Evolutionary conservation across 1,139 yeast genomes (phyloP).

Genomic region (Candida tetrigidarum): DNA sequence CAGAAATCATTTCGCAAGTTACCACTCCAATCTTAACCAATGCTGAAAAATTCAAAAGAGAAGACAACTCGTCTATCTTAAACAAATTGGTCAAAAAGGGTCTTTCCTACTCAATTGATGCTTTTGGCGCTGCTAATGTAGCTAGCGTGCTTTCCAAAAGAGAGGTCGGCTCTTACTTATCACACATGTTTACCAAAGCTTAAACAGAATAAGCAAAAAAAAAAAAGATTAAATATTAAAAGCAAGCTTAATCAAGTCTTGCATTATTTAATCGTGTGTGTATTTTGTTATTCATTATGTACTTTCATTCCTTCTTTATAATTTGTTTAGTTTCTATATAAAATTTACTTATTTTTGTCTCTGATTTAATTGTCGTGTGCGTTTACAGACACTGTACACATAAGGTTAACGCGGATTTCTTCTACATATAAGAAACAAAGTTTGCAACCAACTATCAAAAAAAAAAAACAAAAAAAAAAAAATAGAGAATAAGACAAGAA

Average conservation of each 20-base stretch:
- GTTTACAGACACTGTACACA: too few species aligned
- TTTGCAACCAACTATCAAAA: slow-evolving; percentile 9
- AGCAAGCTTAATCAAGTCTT: slow-evolving; percentile 7
- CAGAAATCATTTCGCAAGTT: neutral
- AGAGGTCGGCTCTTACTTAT: slow-evolving; percentile 1
- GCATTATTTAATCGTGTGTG: neutral
- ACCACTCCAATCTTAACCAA: neutral
- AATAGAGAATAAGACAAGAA: neutral
- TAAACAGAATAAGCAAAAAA: too few species aligned
- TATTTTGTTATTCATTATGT: neutral
- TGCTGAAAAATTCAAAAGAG: slow-evolving; percentile 5
- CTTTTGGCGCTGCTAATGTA: slow-evolving; percentile 5
- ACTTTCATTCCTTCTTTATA: neutral
- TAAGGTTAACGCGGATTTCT: neutral
- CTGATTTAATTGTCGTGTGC: neutral
- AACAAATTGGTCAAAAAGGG: slow-evolving; percentile 5
- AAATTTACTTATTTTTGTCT: neutral
- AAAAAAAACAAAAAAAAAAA: slow-evolving; percentile 1
- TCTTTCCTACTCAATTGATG: neutral
- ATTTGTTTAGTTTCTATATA: neutral
- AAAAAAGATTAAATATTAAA: neutral
- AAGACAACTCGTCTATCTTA: neutral
- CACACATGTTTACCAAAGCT: slow-evolving; percentile 1
- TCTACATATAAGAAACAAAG: slow-evolving; percentile 1
- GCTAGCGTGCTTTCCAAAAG: slow-evolving; percentile 7